phyloP scores from a whole-genome alignment of 2,329 filamentous ascomycete genomes.

The Chaetomiaceae sp. region DNA sequence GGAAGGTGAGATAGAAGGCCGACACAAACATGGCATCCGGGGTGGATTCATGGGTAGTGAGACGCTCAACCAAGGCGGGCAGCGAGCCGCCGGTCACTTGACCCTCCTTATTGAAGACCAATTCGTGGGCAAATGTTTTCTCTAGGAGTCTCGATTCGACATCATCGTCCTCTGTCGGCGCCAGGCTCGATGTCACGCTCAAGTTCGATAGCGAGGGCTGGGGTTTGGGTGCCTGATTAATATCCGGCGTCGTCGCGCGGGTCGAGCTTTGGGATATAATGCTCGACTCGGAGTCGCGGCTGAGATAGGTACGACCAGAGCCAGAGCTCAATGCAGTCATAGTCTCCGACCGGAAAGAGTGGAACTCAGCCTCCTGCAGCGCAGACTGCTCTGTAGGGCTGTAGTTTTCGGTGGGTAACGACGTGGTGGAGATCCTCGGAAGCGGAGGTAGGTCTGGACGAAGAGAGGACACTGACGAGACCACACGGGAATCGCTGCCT shows the following conservation, averaged over 20 bases:
- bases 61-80: slow-evolving; percentile 83
- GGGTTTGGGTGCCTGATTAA: slow-evolving; percentile 48
- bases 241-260: slow-evolving; percentile 80
- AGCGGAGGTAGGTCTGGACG: slow-evolving; percentile 51
- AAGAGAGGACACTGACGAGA: slow-evolving; percentile 46
- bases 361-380: slow-evolving; percentile 47
- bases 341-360: slow-evolving; percentile 59
- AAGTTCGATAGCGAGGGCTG: slow-evolving; percentile 64
- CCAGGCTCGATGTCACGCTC: slow-evolving; percentile 61
- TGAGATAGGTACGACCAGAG: slow-evolving; percentile 73
- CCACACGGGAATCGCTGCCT: slow-evolving; percentile 38
- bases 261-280: slow-evolving; percentile 79
- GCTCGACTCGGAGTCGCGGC: slow-evolving; percentile 77
- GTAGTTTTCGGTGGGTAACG: slow-evolving; percentile 46
- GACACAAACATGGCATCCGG: slow-evolving; percentile 89
- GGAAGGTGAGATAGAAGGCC: slow-evolving; percentile 94
- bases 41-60: slow-evolving; percentile 88
- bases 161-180: slow-evolving; percentile 73
- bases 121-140: slow-evolving; percentile 85
- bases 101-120: slow-evolving; percentile 90
- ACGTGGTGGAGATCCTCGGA: slow-evolving; percentile 52
- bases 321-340: slow-evolving; percentile 72
- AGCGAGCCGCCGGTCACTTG: slow-evolving; percentile 91
- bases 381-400: slow-evolving; percentile 43
- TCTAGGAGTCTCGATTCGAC: slow-evolving; percentile 81